Evolutionary conservation across 2,329 filamentous ascomycete species (phyloP), one percentile per base, ranked within the genome.

Genomic region (Aspergillus japonicus): DNA sequence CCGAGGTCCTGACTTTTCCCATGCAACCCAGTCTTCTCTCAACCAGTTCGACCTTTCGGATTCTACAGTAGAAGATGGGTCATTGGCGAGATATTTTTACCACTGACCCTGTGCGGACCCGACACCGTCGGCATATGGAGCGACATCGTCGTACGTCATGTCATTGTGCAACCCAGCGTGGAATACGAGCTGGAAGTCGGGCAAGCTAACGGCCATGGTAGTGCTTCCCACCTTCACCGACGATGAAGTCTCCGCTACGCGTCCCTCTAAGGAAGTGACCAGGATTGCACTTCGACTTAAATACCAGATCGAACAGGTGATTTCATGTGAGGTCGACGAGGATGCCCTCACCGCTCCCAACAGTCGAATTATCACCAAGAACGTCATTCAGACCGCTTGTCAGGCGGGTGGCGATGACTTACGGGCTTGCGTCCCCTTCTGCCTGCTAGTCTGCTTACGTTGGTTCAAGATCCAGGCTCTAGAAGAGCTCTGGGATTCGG

Each of bases 401-500:
- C 86, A 92, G 66, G 94, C 95, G 0, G 95, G 92, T 5, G 89
- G 90, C 0, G 77, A 84, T 2, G 85, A 96, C 49, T 82, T 94
- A 71, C 81, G 81, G 33, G 85, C 89, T 11, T 97, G 93, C 68
- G 90, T 98, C 4, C 89, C 96, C 2, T 96, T 87, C 75, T 89
- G 90, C 66, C 80, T 97, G 58, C 83, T 97, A 3, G 85, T 96
- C 8, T 87, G 86, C 68, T 80, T 88, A 69, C 82, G 85, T 68
- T 89, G 87, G 87, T 98, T 97, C 77, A 88, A 86, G 71, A 86
- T 86, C 62, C 93, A 98, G 78, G 87, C 92, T 1, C 63, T 83
- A 29, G 75, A 88, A 6, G 95, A 99, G 81, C 85, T 98, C 2
- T 99, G 94, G 92, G 94, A 99, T 75, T 88, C 93, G 6, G 89